Base-by-base conservation (phyloP, 129 eudicot genomes). In the Tagetes patula region DNA sequence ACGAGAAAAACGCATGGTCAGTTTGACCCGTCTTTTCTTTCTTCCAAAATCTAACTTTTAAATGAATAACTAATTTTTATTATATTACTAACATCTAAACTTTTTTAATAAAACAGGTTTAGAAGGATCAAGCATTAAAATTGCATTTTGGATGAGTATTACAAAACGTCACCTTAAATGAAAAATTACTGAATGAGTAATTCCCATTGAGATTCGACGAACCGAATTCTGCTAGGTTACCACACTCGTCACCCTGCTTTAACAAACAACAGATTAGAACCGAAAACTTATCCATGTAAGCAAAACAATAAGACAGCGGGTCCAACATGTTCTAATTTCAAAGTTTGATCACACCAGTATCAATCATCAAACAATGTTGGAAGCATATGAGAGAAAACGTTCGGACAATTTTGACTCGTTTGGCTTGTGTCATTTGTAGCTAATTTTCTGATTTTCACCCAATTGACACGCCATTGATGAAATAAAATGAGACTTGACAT, bases 131-230 rank as follows among this genome's bases (percentile, higher is more conserved):
- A 5, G 67, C 33, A 71, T 30, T 54, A 71, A 47, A 0, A 31
- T 13, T 34, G 27, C 38, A 56, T 32, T 6, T 58, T 72, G 31
- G 53, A 55, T 55, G 31, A 13, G 8, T 69, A 36, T 58, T 47
- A 39, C 27, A 31, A 45, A 14, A 31, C 38, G 33, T 78, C 65
- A 86, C 99, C 99, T 94, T 94, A 66, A 86, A 94, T n/a, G 97
- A 94, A 82, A 94, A 94, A 84, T 90, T 94, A 72, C 99, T 94
- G 88, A 94, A 94, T 7, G 99, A 90, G 81, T 90, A 94, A 73
- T 82, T 84, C 82, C 78, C 82, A 11, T 82, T 74, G 40, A 82
- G 87, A 75, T 80, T 37, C n/a, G 89, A 87, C 54, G 83, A 70
- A 68, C 89, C 82, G 49, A 94, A 94, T 8, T 94, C 99, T 31